Evolutionary conservation across 371 early-diverging fungal species (phyloP).

Genomic region (Rhizopus sp.): DNA sequence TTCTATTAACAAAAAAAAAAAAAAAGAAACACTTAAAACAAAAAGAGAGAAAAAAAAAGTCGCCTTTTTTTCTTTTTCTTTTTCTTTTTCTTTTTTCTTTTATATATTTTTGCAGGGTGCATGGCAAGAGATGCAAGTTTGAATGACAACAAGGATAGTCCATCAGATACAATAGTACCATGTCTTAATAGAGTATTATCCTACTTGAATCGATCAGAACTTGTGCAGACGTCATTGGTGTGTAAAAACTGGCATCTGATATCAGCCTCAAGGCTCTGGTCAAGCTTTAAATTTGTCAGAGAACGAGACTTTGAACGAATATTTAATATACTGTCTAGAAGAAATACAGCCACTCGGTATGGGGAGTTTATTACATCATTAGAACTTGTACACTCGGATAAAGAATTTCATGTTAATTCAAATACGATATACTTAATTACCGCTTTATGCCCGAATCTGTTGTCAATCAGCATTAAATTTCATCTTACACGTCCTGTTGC

Average conservation of each 20-base stretch:
- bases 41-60: background rate
- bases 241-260: conserved; percentile 37
- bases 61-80: background rate
- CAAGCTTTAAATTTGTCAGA: conserved; percentile 41
- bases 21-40: background rate
- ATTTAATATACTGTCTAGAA: conserved; percentile 41
- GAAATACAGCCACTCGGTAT: conserved; percentile 28
- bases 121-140: conserved; percentile 49
- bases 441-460: conserved; percentile 39
- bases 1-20: background rate
- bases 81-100: background rate
- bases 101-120: conserved; percentile 16
- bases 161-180: conserved; percentile 14
- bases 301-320: conserved; percentile 47
- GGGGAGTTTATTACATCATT: conserved; percentile 36
- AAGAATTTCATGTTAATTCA: conserved; percentile 37
- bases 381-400: conserved; percentile 44
- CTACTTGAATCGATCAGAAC: conserved; percentile 29
- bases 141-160: conserved; percentile 14
- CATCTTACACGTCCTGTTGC: conserved; percentile 42
- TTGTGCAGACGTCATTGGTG: conserved; percentile 23
- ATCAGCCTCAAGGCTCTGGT: conserved; percentile 33
- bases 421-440: conserved; percentile 42
- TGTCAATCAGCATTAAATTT: conserved; percentile 40
- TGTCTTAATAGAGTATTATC: conserved; percentile 33